These are phyloP conservation scores for Boletus rubroflammeus DNA, from an alignment of 768 basidiomycete genomes.

Conservation along the genomic window DNA sequence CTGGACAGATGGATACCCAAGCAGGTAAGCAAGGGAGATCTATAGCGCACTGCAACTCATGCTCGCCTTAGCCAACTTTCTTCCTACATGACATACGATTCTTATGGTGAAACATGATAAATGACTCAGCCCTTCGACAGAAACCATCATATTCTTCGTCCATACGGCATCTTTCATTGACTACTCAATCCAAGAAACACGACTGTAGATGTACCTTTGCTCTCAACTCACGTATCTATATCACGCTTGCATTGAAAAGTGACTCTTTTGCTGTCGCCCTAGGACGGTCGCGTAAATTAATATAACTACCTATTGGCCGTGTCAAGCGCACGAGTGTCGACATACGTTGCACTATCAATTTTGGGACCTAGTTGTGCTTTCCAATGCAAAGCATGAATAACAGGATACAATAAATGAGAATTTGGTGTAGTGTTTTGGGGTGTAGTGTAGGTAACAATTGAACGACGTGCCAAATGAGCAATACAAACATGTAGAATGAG, in stretches of 20 bases:
- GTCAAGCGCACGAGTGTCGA: neutral
- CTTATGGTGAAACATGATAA: slow-evolving; percentile 1
- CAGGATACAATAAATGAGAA: slow-evolving; percentile 27
- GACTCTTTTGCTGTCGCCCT: slow-evolving; percentile 10
- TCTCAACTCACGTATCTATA: slow-evolving; percentile 32
- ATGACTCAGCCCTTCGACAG: neutral
- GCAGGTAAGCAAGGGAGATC: slow-evolving; percentile 50
- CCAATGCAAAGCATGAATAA: slow-evolving; percentile 7
- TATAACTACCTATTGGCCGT: slow-evolving; percentile 23
- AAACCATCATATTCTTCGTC: slow-evolving; percentile 7
- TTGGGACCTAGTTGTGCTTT: slow-evolving; percentile 13
- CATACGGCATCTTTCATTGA: slow-evolving; percentile 11
- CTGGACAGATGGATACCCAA: slow-evolving; percentile 49
- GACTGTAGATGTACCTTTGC: slow-evolving; percentile 24
- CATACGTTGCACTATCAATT: neutral
- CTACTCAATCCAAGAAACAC: slow-evolving; percentile 15
- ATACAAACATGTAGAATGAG: slow-evolving; percentile 16
- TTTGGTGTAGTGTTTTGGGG: slow-evolving; percentile 6
- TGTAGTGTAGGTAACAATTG: slow-evolving; percentile 13
- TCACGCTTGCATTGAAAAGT: slow-evolving; percentile 24
- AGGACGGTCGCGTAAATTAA: slow-evolving; percentile 28
- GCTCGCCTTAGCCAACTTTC: slow-evolving; percentile 47
- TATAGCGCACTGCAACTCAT: slow-evolving; percentile 5
- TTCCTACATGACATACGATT: slow-evolving; percentile 47
- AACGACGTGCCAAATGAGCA: slow-evolving; percentile 3